Percentiles rank a stretch among this genome's conserved stretches.
Conservation (phyloP, 352 stramenopile species). For the Phytophthora brassicae region DNA sequence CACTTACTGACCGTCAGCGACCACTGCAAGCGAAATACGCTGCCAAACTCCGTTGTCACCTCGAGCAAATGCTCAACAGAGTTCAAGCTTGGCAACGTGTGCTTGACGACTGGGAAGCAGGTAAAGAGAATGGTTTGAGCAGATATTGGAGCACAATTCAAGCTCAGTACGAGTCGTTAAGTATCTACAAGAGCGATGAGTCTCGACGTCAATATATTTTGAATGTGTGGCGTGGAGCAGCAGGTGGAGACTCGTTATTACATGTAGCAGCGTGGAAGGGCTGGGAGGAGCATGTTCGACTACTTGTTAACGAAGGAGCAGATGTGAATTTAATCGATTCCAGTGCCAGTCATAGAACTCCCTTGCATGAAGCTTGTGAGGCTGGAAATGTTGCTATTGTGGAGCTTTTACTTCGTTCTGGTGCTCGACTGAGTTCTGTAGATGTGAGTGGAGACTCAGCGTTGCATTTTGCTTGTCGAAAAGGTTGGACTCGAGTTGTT, state of each 20-base stretch:
- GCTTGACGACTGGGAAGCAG: conserved; percentile 21
- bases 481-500: conserved; percentile 42
- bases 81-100: conserved; percentile 33
- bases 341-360: conserved; percentile 39
- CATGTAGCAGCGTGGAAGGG: conserved; percentile 58
- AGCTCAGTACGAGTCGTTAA: conserved; percentile 12
- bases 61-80: conserved; percentile 22
- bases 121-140: background rate
- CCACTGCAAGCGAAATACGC: conserved; percentile 43
- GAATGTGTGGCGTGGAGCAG: conserved; percentile 22
- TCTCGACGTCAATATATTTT: conserved; percentile 22
- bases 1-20: conserved; percentile 12
- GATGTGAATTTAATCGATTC: conserved; percentile 59
- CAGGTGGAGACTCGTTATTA: conserved; percentile 50
- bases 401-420: conserved; percentile 38
- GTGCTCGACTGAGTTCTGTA: conserved; percentile 37
- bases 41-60: conserved; percentile 31
- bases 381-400: conserved; percentile 41
- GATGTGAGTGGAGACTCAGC: conserved; percentile 55
- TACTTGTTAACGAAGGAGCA: conserved; percentile 30
- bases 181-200: conserved; percentile 5
- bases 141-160: conserved; percentile 31
- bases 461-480: conserved; percentile 55
- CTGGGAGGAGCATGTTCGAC: conserved; percentile 26
- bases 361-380: conserved; percentile 63